Percentiles rank a stretch among this genome's conserved stretches.
Conservation (phyloP, 1,284 basidiomycete genomes). For the Lignosus rhinocerotis region DNA sequence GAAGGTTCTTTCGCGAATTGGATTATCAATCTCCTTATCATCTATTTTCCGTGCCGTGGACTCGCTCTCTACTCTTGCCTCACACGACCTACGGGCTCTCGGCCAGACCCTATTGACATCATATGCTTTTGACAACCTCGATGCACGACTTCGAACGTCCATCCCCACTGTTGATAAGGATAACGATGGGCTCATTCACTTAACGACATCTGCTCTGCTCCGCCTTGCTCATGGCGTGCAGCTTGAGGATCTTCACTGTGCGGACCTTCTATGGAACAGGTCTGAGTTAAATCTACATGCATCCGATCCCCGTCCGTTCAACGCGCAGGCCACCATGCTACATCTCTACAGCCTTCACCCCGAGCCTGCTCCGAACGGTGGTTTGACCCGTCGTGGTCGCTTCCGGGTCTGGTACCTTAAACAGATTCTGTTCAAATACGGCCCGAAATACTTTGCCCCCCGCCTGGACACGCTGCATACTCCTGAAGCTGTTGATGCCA, state of each 20-base stretch:
- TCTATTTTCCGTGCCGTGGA: background rate
- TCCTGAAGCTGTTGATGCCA: too few relatives aligned
- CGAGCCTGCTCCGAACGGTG: constrained; percentile 9
- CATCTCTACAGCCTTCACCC: constrained; percentile 18
- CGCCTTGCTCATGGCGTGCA: constrained; percentile 29
- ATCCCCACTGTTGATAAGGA: constrained; percentile 28
- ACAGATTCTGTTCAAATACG: constrained; percentile 26
- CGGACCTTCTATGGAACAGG: constrained; percentile 32
- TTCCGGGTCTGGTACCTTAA: constrained; percentile 32
- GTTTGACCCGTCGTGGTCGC: constrained; percentile 23
- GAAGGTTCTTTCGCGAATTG: constrained; percentile 12
- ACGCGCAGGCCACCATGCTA: background rate
- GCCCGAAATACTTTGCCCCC: constrained; percentile 26
- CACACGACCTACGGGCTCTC: constrained; percentile 6
- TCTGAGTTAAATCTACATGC: constrained; percentile 9
- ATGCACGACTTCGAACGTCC: constrained; percentile 27
- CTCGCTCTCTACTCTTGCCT: background rate
- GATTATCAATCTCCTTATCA: constrained; percentile 6
- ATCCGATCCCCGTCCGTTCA: background rate
- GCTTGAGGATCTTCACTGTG: constrained; percentile 30
- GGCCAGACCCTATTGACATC: constrained; percentile 23
- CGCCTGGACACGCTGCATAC: too few relatives aligned
- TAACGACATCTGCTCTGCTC: constrained; percentile 32
- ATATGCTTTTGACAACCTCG: constrained; percentile 36
- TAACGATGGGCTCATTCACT: constrained; percentile 24